Conservation (phyloP, 73 alveolate species). For the Loxodes magnus region DNA sequence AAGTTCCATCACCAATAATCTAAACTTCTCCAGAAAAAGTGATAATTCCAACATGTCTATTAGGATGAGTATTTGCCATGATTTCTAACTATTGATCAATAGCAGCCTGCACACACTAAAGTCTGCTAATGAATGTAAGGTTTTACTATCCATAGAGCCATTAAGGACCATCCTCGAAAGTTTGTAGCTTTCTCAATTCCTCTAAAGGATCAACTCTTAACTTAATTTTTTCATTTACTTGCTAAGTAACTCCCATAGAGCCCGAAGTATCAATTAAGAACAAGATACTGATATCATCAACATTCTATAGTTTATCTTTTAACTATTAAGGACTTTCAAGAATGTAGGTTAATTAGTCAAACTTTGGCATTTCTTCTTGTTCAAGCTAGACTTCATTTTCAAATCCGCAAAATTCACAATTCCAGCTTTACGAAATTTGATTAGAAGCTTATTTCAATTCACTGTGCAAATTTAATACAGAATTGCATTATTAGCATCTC, state of each 20-base stretch:
- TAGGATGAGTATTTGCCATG: conserved; percentile 46
- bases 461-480: conserved; percentile 50
- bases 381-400: conserved; percentile 28
- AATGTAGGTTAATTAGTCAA: conserved; percentile 30
- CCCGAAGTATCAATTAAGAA: conserved; percentile 86
- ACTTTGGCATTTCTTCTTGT: conserved; percentile 43
- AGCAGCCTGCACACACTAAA: conserved; percentile 86
- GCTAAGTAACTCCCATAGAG: conserved; percentile 70
- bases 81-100: conserved; percentile 56
- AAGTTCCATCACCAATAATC: conserved; percentile 79
- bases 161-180: conserved; percentile 45
- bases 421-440: conserved; percentile 30
- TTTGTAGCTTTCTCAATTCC: conserved; percentile 26
- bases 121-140: conserved; percentile 62
- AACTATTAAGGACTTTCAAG: conserved; percentile 28
- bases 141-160: conserved; percentile 30
- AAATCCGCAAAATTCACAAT: conserved; percentile 51
- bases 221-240: conserved; percentile 49
- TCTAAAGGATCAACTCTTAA: conserved; percentile 40
- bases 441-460: neutral
- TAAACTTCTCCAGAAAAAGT: conserved; percentile 74
- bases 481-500: conserved; percentile 55
- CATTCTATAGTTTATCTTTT: conserved; percentile 13
- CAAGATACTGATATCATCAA: conserved; percentile 27
- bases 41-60: conserved; percentile 75